Evolutionary conservation across 352 stramenopile genomes (phyloP), one percentile per base, ranked within the genome.

Genomic region (Phytophthora constricta): DNA sequence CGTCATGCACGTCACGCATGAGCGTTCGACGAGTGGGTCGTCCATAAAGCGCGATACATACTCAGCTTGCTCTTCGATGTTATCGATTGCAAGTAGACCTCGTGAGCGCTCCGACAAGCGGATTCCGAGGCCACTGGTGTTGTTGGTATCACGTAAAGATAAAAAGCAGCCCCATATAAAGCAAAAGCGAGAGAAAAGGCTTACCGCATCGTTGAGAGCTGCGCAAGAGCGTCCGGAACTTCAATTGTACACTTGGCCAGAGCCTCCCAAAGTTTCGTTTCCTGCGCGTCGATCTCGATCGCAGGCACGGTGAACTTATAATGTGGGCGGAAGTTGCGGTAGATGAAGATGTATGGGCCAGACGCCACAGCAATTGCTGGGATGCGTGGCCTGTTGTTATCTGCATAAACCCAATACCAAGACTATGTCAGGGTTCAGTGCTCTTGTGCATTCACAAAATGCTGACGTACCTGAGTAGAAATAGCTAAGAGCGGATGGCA

Each of bases 291-390:
- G 28, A 96, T 84, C 5, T 95, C 85, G n/a, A 96, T 64, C 2
- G 85, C 58, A 2, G 91, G 90, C 4, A 94, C 73, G 9, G 86
- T 94, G 63, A 97, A 97, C 62, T 97, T 97, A 76, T 95, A 97
- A 64, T 97, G 92, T 3, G 90, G 90, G 3, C 89, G 80, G 62
- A 97, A 92, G 69, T 97, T 96, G 54, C 89, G 87, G 64, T 97
- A 97, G 45, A 97, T 97, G 79, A 96, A 97, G 45, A 97, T 87
- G 65, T 84, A 93, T 19, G 89, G 84, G 7, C 88, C 88, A 0
- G 89, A 92, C 5, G 89, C 90, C 13, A 97, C 89, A 10, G 91
- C 91, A 28, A 97, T 85, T 2, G 87, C 85, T 27, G 91, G 90
- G 19, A 93, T 87, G 11, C 87, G 81, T 17, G 89, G 88, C 2